Conservation (phyloP, 2,329 filamentous ascomycete genomes). For the Plectosphaerella plurivora region DNA sequence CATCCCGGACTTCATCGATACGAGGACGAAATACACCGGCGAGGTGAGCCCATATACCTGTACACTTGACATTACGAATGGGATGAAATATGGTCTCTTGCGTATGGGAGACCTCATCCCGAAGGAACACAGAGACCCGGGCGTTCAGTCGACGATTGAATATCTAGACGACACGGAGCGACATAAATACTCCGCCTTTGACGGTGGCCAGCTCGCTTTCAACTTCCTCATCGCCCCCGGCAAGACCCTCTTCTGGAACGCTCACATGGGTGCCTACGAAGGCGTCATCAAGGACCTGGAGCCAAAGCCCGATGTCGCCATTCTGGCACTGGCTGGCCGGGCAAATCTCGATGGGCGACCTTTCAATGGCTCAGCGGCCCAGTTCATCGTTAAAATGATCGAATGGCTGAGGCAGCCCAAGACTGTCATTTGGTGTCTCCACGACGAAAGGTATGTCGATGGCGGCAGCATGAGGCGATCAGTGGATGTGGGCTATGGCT, state of each 20-base stretch:
- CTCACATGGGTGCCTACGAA: conserved; percentile 16
- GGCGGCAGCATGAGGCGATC: too few relatives aligned
- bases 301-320: conserved; percentile 16
- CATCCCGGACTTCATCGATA: too few relatives aligned
- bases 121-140: conserved; percentile 1
- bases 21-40: too few relatives aligned
- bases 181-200: conserved; percentile 12
- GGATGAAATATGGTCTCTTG: conserved; percentile 14
- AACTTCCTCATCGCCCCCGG: conserved; percentile 16
- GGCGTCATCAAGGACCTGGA: conserved; percentile 13
- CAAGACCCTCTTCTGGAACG: conserved; percentile 14
- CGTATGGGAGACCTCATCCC: conserved; percentile 7
- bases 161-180: conserved; percentile 9
- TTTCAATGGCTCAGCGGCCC: conserved; percentile 4
- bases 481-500: too few relatives aligned
- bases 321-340: conserved; percentile 16
- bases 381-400: neutral
- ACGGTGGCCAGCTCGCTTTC: conserved; percentile 19
- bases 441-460: conserved; percentile 1
- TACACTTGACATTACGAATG: conserved; percentile 14
- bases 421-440: conserved; percentile 5
- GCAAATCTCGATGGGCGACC: conserved; percentile 12
- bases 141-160: conserved; percentile 6
- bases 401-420: neutral
- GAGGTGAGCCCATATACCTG: conserved; percentile 2